Conservation (phyloP, 192 early-diverging fungal genomes). For the Glomus cerebriforme region DNA sequence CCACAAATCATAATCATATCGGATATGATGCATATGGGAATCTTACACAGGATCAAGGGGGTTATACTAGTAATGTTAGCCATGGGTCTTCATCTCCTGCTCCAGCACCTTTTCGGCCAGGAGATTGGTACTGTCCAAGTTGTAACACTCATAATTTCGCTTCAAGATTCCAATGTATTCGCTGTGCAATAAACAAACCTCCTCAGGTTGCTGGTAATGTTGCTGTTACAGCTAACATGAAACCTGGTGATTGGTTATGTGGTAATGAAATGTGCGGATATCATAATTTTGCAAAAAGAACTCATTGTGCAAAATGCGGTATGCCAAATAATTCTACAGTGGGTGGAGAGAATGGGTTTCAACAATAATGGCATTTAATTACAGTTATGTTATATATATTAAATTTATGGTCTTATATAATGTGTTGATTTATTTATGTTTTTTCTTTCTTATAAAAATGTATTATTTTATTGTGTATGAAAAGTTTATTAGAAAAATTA, state of each 20-base stretch:
- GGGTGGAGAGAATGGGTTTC: conserved; percentile 26
- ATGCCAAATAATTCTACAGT: conserved; percentile 27
- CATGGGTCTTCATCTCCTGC: conserved; percentile 33
- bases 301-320: conserved; percentile 47
- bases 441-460: neutral
- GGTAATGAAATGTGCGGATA: conserved; percentile 46
- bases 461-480: neutral
- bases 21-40: conserved; percentile 35
- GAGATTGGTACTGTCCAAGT: conserved; percentile 68
- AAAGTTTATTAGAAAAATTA: neutral
- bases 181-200: conserved; percentile 55
- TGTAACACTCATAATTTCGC: conserved; percentile 74
- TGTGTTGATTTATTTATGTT: neutral
- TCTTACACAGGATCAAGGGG: conserved; percentile 30
- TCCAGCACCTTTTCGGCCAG: conserved; percentile 54
- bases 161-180: conserved; percentile 62
- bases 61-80: conserved; percentile 34
- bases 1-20: conserved; percentile 39
- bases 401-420: neutral
- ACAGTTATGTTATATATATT: neutral
- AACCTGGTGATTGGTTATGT: conserved; percentile 55
- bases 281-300: conserved; percentile 55
- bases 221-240: conserved; percentile 36
- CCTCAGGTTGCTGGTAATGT: conserved; percentile 10
- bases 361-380: neutral